Evolutionary conservation across 1,284 basidiomycete genomes (phyloP).

Genomic region (Sanguinoderma infundibulare): DNA sequence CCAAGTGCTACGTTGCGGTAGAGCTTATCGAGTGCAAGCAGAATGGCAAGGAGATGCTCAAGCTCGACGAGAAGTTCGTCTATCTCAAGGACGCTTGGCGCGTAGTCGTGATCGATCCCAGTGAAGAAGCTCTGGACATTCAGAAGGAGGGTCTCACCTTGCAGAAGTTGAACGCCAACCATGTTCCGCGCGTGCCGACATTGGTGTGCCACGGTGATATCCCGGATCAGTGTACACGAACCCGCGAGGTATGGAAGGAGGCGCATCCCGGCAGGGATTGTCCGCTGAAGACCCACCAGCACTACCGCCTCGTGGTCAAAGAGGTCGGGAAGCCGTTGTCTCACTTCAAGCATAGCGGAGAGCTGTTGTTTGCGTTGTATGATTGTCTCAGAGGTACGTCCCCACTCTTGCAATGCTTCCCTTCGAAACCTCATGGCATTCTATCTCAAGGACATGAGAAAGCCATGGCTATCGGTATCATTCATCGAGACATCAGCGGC

Average conservation of each 20-base stretch:
- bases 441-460: background rate
- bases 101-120: background rate
- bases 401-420: too few relatives aligned
- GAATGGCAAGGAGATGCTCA: background rate
- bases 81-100: constrained; percentile 20
- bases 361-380: background rate
- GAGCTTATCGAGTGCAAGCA: background rate
- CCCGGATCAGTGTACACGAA: background rate
- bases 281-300: constrained; percentile 9
- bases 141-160: constrained; percentile 10
- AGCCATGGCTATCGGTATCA: background rate
- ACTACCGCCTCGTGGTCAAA: constrained; percentile 18
- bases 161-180: constrained; percentile 13
- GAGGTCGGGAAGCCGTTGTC: constrained; percentile 15
- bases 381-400: background rate
- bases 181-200: constrained; percentile 24
- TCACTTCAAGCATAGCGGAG: background rate
- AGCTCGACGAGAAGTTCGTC: background rate
- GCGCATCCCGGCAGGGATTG: background rate
- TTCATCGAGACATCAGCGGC: constrained; percentile 16
- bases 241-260: background rate
- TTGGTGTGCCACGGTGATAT: constrained; percentile 19
- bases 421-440: too few relatives aligned
- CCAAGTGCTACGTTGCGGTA: constrained; percentile 19
- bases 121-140: background rate